Evolutionary conservation across 2,329 filamentous ascomycete species (phyloP), one percentile per base, ranked within the genome.

Genomic region (Thelonectria discophora): DNA sequence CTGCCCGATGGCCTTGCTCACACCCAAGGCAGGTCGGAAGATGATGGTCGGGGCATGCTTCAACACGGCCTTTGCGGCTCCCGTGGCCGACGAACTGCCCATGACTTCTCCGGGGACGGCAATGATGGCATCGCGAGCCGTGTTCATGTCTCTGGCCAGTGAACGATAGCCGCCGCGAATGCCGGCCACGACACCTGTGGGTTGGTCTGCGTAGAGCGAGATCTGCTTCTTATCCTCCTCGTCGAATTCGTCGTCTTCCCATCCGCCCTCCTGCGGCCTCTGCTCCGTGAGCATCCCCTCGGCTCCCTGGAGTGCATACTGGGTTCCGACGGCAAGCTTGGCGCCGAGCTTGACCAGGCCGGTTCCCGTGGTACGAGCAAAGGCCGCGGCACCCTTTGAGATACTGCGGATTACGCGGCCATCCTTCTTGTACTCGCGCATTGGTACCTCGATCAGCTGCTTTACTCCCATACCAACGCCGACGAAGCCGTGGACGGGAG

Each of bases 281-380:
- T 78, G 77, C 67, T 81, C 80, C 15, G 78, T 81, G 40, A 97
- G 83, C 64, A 97, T 83, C 17, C 87, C 91, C 76, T 99, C 96
- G 0, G 94, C 93, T 17, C 91, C 91, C 73, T 97, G 91, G 1
- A 99, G 85, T 15, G 94, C 88, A n/a, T 91, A 95, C 72, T 98
- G 95, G 3, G 96, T 97, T 34, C 95, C 95, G 51, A 98, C 92
- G 1, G 94, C 94, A 52, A 98, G 82, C 77, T 97, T 98, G 47
- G 95, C 95, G 12, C 95, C 94, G 0, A 99, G 83, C 71, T 95
- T 95, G 65, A 97, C 91, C n/a, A 98, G 84, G 74, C 97, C 95
- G 0, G 91, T 96, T 3, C 94, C 94, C 0, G 95, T 99, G 1
- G 93, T 97, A 72, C 91, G 94, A 37, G 92, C 94, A 77, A 99